Base-by-base conservation (phyloP, 176 grass and related monocot genomes). In the Ensete glaucum region DNA sequence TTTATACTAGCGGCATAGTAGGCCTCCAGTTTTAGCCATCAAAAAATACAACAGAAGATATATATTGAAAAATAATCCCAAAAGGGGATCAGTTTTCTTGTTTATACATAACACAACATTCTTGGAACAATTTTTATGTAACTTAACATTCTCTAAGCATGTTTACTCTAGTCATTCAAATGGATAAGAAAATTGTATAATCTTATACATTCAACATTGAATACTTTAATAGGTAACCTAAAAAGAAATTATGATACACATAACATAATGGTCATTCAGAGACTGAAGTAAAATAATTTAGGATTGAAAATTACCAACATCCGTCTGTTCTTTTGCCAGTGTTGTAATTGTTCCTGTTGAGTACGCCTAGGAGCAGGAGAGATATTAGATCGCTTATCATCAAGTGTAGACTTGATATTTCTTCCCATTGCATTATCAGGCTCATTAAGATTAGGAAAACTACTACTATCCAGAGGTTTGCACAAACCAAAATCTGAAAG, bases 401-500 rank as follows among this genome's bases (percentile, higher is more conserved):
- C 74, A 9, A 77, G 9, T 14, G 71, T 17, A 73, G 71, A 23
- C 52, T 73, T 55, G 50, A 8, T 9, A 26, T 64, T 77, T 53
- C 20, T 64, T 64, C 58, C 74, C 17, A 2, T 8, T 52, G 48
- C 2, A 64, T 52, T 53, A 1, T 77, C 74, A 64, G 74, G 74
- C 15, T 77, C 74, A 77, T 77, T 77, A 23, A 77, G 74, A 64
- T 77, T 77, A 2, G 74, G 74, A 77, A 77, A 77, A 19, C 59
- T 77, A 21, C 74, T 77, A 51, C 74, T 77, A 63, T 77, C 74
- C 43, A 77, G 59, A 64, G 74, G 74, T 23, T 77, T 77, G 54
- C 74, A 77, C 57, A 77, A 77, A 11, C 74, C 74, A 77, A 77
- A 77, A 64, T 77, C 74, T 64, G 74, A 77, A 64, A 77, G 74